phyloP scores from a whole-genome alignment of 148 eudicot genomes.

The Simmondsia chinensis region DNA sequence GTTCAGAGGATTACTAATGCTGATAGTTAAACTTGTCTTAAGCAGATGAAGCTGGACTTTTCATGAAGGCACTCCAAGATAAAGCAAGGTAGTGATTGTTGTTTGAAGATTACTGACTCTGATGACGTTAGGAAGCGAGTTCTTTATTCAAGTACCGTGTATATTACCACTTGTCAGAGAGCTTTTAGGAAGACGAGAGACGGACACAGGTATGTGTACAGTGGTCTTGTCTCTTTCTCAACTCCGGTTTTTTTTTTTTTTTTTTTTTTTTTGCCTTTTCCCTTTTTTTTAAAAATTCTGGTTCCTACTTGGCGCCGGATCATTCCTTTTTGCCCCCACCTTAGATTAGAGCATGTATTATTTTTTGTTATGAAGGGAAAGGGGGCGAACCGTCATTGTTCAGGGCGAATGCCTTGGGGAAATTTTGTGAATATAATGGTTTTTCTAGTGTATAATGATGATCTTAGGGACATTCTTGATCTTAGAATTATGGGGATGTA shows the following conservation, averaged over 20 bases:
- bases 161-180: background rate
- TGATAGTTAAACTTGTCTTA: too few relatives aligned
- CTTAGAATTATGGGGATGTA: too few relatives aligned
- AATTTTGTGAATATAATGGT: constrained; percentile 2
- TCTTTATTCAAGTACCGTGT: background rate
- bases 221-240: too few relatives aligned
- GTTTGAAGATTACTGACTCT: background rate
- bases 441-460: too few relatives aligned
- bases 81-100: background rate
- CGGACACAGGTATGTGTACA: constrained; percentile 1
- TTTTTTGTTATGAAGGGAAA: background rate
- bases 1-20: too few relatives aligned
- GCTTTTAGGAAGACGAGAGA: background rate
- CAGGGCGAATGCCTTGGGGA: background rate
- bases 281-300: background rate
- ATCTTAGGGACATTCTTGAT: too few relatives aligned
- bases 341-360: constrained; percentile 1
- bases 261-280: constrained; percentile 1
- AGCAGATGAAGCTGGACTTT: too few relatives aligned
- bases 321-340: background rate
- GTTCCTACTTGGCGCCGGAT: too few relatives aligned
- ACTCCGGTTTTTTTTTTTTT: background rate
- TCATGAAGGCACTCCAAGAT: background rate
- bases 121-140: background rate
- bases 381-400: background rate